Conservation (phyloP, 805 yeast genomes). For the Candida piceae region DNA sequence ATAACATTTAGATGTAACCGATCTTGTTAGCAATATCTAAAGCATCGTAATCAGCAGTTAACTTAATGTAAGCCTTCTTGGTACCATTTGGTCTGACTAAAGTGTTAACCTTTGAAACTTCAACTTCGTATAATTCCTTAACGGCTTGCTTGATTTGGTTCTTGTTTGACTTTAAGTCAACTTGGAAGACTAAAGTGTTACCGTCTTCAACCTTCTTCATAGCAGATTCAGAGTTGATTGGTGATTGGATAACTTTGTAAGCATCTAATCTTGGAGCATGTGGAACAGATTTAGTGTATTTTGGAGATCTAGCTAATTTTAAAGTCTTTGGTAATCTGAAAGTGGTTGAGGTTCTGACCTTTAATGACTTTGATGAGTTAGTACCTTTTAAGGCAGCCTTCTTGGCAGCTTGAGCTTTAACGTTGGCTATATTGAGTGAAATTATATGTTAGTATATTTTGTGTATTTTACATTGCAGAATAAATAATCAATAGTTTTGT, state of each 20-base stretch:
- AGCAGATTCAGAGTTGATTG: constrained; percentile 97
- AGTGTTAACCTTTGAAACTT: constrained; percentile 90
- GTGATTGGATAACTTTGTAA: constrained; percentile 88
- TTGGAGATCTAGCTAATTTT: constrained; percentile 89
- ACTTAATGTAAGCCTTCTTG: constrained; percentile 99
- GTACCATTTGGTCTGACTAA: constrained; percentile 98
- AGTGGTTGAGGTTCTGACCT: constrained; percentile 92
- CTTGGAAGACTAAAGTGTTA: constrained; percentile 99
- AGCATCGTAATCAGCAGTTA: constrained; percentile 99
- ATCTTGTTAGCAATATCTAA: constrained; percentile 99
- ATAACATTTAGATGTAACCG: constrained; percentile 86
- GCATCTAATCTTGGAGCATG: constrained; percentile 97
- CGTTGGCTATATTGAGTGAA: constrained; percentile 33
- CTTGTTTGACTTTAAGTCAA: constrained; percentile 96
- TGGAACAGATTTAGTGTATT: constrained; percentile 94
- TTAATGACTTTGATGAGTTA: constrained; percentile 81
- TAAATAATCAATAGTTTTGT: too few species aligned
- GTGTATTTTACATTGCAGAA: too few species aligned
- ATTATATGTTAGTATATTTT: too few species aligned
- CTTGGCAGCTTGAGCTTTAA: constrained; percentile 96
- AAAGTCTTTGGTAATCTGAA: constrained; percentile 98
- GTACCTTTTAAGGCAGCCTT: constrained; percentile 98
- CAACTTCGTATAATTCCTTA: constrained; percentile 97
- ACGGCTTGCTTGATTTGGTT: constrained; percentile 97
- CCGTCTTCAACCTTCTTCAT: constrained; percentile 99